These are phyloP conservation scores for cucumber (Cucumis sativus) DNA, from an alignment of 306 rosid genomes.

Conservation along the genomic window DNA sequence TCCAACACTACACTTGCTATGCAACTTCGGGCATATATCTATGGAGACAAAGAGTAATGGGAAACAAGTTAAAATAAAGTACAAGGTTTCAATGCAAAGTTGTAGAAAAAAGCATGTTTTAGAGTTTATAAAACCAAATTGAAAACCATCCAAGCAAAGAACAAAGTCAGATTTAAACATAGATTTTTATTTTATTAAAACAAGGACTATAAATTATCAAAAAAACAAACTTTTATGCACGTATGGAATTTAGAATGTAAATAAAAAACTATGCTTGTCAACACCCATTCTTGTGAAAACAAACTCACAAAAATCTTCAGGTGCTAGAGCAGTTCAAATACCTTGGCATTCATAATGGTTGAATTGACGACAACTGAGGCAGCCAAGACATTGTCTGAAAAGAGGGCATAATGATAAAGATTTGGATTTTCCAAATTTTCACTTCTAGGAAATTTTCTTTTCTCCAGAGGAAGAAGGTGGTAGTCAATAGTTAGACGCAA, in stretches of 20 bases:
- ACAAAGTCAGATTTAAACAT: not conserved
- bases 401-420: constrained; percentile 86
- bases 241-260: not conserved
- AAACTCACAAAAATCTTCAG: not conserved
- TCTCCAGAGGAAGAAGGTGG: constrained; percentile 70
- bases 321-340: constrained; percentile 14
- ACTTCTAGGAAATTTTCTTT: constrained; percentile 72
- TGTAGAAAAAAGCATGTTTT: not conserved
- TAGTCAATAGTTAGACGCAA: constrained; percentile 93
- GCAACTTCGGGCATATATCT: not conserved
- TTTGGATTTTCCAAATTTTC: constrained; percentile 79
- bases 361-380: constrained; percentile 96
- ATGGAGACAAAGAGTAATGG: not conserved
- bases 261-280: constrained; percentile 15
- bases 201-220: not conserved
- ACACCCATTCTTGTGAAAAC: not conserved
- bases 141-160: not conserved
- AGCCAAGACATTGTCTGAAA: constrained; percentile 99
- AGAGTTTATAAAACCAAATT: not conserved
- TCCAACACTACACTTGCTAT: not conserved
- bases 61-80: not conserved
- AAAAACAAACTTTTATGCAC: not conserved
- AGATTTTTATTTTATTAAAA: not conserved
- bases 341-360: constrained; percentile 77
- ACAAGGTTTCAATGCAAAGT: not conserved